Evolutionary conservation across 257 asterid species (phyloP).

Genomic region (Datura wrightii): DNA sequence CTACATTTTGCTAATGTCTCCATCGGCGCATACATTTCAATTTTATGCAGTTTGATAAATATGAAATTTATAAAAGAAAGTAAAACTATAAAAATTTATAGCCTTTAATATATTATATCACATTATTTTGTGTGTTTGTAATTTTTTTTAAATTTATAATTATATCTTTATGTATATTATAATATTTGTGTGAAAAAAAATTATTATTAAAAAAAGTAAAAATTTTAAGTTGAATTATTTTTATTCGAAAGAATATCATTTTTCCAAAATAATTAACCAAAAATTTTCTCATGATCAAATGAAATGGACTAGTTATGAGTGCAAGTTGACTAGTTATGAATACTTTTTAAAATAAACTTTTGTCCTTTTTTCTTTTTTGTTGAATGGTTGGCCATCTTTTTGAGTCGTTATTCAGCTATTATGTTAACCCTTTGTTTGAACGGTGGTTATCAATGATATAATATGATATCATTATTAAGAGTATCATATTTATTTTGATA

Average conservation of each 20-base stretch:
- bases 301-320: neutral
- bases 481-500: too few relatives aligned
- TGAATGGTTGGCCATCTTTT: neutral
- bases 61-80: neutral
- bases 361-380: neutral
- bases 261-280: neutral
- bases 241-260: neutral
- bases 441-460: too few relatives aligned
- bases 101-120: neutral
- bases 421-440: too few relatives aligned
- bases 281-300: neutral
- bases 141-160: neutral
- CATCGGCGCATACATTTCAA: neutral
- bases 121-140: neutral
- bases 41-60: neutral
- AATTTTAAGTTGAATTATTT: neutral
- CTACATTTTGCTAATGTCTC: neutral
- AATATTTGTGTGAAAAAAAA: neutral
- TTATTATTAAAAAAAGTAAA: neutral
- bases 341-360: neutral
- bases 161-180: neutral
- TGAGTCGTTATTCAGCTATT: neutral
- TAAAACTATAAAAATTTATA: neutral
- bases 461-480: too few relatives aligned
- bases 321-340: neutral